Base-by-base conservation (phyloP, 2,329 filamentous ascomycete species). In the Monilinia vaccinii-corymbosi region DNA sequence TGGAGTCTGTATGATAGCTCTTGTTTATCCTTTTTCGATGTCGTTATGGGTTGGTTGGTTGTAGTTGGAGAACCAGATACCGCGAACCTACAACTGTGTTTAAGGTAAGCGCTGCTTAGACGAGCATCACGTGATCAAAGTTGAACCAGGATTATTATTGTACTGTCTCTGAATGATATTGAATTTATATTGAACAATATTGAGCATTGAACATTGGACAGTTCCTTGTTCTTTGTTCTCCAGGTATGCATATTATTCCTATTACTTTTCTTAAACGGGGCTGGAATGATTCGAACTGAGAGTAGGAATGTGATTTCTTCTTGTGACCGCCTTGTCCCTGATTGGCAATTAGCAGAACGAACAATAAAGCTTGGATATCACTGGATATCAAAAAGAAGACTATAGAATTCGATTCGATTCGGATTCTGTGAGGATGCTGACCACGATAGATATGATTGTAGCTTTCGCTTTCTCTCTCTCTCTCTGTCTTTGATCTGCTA, bases 61-160 rank as follows among this genome's bases (percentile, higher is more conserved):
- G 44, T 44, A 50, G 56, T 55, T 60, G 40, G 28, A 48, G 57
- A 55, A 31, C 45, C 38, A 52, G 56, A 46, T 59, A 59, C 50
- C 16, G 42, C 49, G 42, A 46, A 59, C 48, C 50, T 53, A 36
- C 57, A 60, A 60, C 49, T 48, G 51, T 55, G 57, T 55, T 60
- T 60, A 60, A 60, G 57, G 45, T 60, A 40, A 60, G 56, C 45
- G 46, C 6, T 38, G 25, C 13, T 55, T 60, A 60, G 57, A 55
- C 57, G 57, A 60, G 49, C 31, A 34, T 55, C 57, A 60, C 57
- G 57, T 60, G 57, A 31, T 32, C 11, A 23, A 38, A 28, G 7
- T 25, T 36, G 18, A 18, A 25, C 28, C 13, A 23, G 25, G 48
- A 58, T 40, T n/a, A 34, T 32, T 8, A 40, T 16, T 16, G n/a